Conservation (phyloP, 1,284 basidiomycete genomes). For the Polyporus tsugae region DNA sequence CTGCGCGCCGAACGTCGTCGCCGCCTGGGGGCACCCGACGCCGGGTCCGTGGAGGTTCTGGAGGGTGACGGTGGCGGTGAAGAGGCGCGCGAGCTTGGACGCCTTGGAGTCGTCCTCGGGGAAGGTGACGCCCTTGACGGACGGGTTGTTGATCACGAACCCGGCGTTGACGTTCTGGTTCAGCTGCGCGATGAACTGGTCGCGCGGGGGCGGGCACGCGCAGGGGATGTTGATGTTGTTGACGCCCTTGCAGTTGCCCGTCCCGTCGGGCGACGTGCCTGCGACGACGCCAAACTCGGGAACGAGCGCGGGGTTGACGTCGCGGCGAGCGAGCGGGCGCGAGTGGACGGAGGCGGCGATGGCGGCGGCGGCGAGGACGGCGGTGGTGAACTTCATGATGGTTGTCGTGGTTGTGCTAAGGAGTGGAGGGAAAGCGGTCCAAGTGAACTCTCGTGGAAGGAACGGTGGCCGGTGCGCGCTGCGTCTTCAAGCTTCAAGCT, state of each 20-base stretch:
- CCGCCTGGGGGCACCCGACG: slow-evolving; percentile 46
- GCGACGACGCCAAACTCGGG: slow-evolving; percentile 60
- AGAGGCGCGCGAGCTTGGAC: slow-evolving; percentile 61
- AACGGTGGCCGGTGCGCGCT: slow-evolving; percentile 7
- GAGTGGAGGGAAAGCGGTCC: slow-evolving; percentile 6
- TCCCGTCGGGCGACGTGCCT: slow-evolving; percentile 62
- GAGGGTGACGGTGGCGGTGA: slow-evolving; percentile 47
- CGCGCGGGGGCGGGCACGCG: slow-evolving; percentile 53
- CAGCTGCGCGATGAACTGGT: slow-evolving; percentile 51
- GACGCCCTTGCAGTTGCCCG: slow-evolving; percentile 41
- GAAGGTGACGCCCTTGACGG: slow-evolving; percentile 57
- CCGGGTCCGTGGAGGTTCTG: slow-evolving; percentile 51
- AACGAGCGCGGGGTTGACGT: slow-evolving; percentile 52
- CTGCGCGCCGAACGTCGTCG: slow-evolving; percentile 46
- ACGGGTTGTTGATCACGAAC: slow-evolving; percentile 66
- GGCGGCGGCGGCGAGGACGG: slow-evolving; percentile 13
- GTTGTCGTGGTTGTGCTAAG: slow-evolving; percentile 2
- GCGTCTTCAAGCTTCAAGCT: slow-evolving; percentile 14
- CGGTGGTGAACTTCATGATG: slow-evolving; percentile 16
- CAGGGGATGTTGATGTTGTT: slow-evolving; percentile 45
- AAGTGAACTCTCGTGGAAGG: slow-evolving; percentile 4
- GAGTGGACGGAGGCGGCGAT: slow-evolving; percentile 15
- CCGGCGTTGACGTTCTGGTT: slow-evolving; percentile 68
- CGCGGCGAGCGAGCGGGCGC: slow-evolving; percentile 10
- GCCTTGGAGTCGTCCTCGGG: slow-evolving; percentile 62